Conservation (phyloP, 2,329 filamentous ascomycete genomes). For the Diaporthe longicolla region DNA sequence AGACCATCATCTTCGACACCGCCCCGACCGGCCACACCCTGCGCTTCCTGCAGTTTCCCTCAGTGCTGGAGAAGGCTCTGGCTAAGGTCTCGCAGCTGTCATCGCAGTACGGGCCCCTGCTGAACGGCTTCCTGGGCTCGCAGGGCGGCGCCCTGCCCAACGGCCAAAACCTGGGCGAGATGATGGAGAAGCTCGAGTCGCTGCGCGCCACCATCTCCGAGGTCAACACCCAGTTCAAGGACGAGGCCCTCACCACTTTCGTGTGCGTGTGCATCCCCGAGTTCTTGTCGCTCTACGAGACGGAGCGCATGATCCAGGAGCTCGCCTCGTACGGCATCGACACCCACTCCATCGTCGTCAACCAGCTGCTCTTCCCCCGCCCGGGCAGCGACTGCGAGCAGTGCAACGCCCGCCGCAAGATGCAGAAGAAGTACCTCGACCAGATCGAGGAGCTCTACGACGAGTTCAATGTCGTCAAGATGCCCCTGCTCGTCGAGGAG, state of each 20-base stretch:
- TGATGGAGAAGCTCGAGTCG: constrained; percentile 94
- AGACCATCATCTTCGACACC: constrained; percentile 99
- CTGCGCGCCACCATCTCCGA: constrained; percentile 93
- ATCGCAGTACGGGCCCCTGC: constrained; percentile 93
- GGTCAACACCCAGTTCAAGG: constrained; percentile 98
- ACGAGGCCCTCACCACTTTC: constrained; percentile 94
- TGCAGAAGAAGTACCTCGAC: constrained; percentile 99
- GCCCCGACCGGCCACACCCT: constrained; percentile 98
- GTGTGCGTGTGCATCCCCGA: constrained; percentile 99
- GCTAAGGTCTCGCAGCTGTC: constrained; percentile 96
- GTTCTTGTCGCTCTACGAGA: constrained; percentile 97
- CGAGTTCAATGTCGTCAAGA: constrained; percentile 99
- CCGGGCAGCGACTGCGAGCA: constrained; percentile 90
- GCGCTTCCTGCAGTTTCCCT: constrained; percentile 98
- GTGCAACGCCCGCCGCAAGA: constrained; percentile 93
- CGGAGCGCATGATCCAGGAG: constrained; percentile 99
- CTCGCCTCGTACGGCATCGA: constrained; percentile 93
- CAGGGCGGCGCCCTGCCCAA: constrained; percentile 82
- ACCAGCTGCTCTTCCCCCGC: constrained; percentile 95
- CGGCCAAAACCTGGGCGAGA: constrained; percentile 91
- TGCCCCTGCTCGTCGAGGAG: constrained; percentile 96
- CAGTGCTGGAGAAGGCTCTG: constrained; percentile 98
- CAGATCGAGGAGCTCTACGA: constrained; percentile 99
- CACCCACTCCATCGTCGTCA: constrained; percentile 97
- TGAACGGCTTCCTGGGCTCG: constrained; percentile 91